Evolutionary conservation across 345 rosid species (phyloP).

Genomic region (Toxicodendron radicans): DNA sequence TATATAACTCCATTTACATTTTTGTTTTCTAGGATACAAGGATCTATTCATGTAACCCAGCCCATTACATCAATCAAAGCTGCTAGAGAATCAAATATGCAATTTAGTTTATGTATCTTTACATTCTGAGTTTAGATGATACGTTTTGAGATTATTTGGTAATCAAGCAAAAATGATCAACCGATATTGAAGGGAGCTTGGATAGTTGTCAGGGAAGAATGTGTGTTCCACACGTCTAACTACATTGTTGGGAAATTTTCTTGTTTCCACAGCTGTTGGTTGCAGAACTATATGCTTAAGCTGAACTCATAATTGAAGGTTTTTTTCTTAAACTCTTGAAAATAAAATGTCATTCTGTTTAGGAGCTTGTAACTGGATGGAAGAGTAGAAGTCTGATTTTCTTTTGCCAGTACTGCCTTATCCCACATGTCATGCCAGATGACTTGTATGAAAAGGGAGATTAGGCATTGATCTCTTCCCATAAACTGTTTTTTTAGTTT

Average conservation of each 20-base stretch:
- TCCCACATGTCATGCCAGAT: neutral
- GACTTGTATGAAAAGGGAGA: neutral
- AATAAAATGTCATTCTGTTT: neutral
- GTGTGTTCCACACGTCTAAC: neutral
- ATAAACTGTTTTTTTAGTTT: too few relatives aligned
- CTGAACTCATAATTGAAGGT: neutral
- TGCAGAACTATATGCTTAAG: neutral
- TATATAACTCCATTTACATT: neutral
- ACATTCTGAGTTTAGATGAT: neutral
- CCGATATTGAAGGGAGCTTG: neutral
- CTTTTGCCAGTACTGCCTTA: too few relatives aligned
- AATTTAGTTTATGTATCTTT: neutral
- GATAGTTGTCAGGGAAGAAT: neutral
- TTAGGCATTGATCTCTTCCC: neutral
- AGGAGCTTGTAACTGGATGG: neutral
- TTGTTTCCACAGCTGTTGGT: neutral
- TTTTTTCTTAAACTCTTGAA: neutral
- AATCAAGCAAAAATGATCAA: neutral
- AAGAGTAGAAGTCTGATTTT: neutral
- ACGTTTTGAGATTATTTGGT: neutral
- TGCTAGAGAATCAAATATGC: neutral
- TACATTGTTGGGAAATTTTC: neutral
- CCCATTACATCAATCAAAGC: neutral
- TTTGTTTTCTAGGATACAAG: neutral
- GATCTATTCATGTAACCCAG: neutral